A percentile compares a stretch with the other conserved stretches of the same genome.
Conservation (phyloP, 495 filamentous ascomycete genomes). For the Xylaria grammica region DNA sequence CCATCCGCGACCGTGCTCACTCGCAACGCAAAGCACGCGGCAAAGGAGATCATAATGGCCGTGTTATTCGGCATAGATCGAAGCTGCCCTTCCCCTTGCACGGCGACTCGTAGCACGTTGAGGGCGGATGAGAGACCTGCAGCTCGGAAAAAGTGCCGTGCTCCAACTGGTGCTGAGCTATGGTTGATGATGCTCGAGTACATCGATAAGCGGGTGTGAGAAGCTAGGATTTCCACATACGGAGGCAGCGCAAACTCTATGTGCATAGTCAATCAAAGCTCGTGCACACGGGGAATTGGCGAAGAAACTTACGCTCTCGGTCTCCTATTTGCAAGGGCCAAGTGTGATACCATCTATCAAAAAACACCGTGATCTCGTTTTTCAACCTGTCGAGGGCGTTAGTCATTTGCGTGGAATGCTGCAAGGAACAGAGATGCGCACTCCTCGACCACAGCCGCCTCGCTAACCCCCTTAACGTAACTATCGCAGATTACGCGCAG, state of each 20-base stretch:
- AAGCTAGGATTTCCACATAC: conserved; percentile 77
- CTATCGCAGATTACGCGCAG: conserved; percentile 69
- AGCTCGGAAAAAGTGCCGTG: conserved; percentile 72
- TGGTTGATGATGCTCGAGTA: conserved; percentile 78
- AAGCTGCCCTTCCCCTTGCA: conserved; percentile 70
- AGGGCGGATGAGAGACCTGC: conserved; percentile 71
- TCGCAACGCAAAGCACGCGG: conserved; percentile 70
- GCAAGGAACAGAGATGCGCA: conserved; percentile 5
- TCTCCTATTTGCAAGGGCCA: conserved; percentile 40
- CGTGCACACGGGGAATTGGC: not conserved
- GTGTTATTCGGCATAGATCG: conserved; percentile 81
- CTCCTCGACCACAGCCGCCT: conserved; percentile 35
- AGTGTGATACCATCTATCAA: conserved; percentile 39
- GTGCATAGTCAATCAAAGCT: not conserved
- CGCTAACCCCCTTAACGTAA: conserved; percentile 41
- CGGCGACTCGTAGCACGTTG: conserved; percentile 74
- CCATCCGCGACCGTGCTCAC: conserved; percentile 63
- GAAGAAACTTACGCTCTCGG: conserved; percentile 32
- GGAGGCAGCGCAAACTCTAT: conserved; percentile 67
- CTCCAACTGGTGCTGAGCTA: conserved; percentile 69
- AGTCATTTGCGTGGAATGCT: not conserved
- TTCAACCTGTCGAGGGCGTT: conserved; percentile 27
- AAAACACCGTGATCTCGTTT: conserved; percentile 38
- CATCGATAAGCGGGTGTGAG: conserved; percentile 72
- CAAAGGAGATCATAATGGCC: conserved; percentile 78